A percentile compares a stretch with the other conserved stretches of the same genome.
These are phyloP conservation scores for Vachellia pachyceras DNA, from an alignment of 306 rosid genomes.

Conservation along the genomic window DNA sequence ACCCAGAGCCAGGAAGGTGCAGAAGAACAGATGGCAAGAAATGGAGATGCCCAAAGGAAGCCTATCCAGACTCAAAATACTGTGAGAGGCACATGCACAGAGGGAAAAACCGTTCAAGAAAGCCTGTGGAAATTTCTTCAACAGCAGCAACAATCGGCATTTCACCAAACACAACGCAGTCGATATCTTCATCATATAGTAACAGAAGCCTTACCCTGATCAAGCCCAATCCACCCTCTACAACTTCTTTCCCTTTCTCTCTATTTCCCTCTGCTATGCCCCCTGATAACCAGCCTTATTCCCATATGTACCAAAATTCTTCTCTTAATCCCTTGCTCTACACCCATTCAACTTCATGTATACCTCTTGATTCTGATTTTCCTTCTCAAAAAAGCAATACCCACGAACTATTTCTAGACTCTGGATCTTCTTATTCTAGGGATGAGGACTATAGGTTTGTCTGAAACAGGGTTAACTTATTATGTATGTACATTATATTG, in stretches of 20 bases:
- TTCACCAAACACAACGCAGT: slow-evolving; percentile 43
- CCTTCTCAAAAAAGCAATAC: slow-evolving; percentile 53
- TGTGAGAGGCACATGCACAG: slow-evolving; percentile 99
- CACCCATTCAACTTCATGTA: slow-evolving; percentile 59
- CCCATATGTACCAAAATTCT: slow-evolving; percentile 57
- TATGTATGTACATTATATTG: not conserved
- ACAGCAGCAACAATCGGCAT: slow-evolving; percentile 27
- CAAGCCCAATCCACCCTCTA: slow-evolving; percentile 46
- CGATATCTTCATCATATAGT: slow-evolving; percentile 47
- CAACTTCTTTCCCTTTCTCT: slow-evolving; percentile 59
- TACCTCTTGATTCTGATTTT: slow-evolving; percentile 56
- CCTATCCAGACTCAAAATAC: slow-evolving; percentile 98
- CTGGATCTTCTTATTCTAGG: slow-evolving; percentile 64
- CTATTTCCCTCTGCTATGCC: slow-evolving; percentile 41
- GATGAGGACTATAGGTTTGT: slow-evolving; percentile 75
- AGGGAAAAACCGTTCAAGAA: slow-evolving; percentile 99
- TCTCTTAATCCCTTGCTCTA: slow-evolving; percentile 59
- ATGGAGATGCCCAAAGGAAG: slow-evolving; percentile 99
- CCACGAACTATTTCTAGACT: slow-evolving; percentile 68
- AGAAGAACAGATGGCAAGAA: slow-evolving; percentile 99
- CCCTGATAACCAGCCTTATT: slow-evolving; percentile 45
- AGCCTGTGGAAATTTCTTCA: slow-evolving; percentile 98
- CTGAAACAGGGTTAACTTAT: not conserved
- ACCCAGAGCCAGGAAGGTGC: slow-evolving; percentile 99
- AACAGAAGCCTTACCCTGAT: slow-evolving; percentile 50